Evolutionary conservation across 177 flowering plant species (phyloP), one percentile per base, ranked within the genome.

Genomic region (Telopea speciosissima): DNA sequence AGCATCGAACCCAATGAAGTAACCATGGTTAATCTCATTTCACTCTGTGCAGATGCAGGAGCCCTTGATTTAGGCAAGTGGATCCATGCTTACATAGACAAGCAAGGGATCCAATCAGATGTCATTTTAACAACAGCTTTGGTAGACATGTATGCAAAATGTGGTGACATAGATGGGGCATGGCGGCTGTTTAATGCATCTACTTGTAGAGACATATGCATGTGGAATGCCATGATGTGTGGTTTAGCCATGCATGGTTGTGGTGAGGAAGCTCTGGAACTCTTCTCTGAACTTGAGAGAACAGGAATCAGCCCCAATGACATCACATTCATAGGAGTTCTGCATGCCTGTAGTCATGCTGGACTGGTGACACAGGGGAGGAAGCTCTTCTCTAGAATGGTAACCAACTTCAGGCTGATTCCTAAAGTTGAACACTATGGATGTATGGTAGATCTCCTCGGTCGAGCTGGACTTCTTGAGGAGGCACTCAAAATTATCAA

Each of bases 361-460:
- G 89, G 89, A 56, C 70, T 82, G 79, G 84, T 85, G n/a, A 69
- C 63, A 25, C 84, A 82, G 61, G 89, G 91, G 31, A 72, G 67
- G 70, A 62, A 24, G 70, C n/a, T 78, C 69, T 88, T 85, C 26
- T 19, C 62, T 45, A 69, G 67, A 75, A 84, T 86, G 89, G 68
- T 69, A n/a, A 44, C 71, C 17, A 64, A 66, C 44, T 78, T 68
- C 61, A 78, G 76, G 26, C 62, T 85, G 79, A 77, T 62, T 3
- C 88, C 86, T 11, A 79, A 79, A 62, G 75, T 88, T 24, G 87
- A 84, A 77, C 89, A 86, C 71, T 86, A 83, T 63, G 91, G 91
- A 25, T 87, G 91, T 65, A 78, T 85, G 83, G 89, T 85, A n/a
- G 88, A 87, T 79, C 84, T 85, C 74, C 80, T 87, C 8, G 91